Conservation (phyloP, 805 yeast species). For the Metschnikowia peoriensis region DNA sequence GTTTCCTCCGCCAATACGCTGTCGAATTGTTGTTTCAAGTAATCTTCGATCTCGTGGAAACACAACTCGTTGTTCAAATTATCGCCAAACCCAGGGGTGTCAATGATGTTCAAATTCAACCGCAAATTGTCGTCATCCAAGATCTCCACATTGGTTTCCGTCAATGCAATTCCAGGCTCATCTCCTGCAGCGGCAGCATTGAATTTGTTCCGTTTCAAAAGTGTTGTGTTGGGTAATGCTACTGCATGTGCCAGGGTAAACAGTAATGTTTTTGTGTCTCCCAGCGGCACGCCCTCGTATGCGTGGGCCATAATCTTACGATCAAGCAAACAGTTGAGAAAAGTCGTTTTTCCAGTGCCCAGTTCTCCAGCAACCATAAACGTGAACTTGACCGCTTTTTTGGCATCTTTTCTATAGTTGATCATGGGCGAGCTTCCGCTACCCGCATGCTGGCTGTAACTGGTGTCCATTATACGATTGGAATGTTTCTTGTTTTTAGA, state of each 20-base stretch:
- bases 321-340: conserved; percentile 65
- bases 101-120: conserved; percentile 57
- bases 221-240: conserved; percentile 51
- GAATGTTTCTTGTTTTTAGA: not conserved
- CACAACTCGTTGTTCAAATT: conserved; percentile 69
- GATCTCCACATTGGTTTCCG: conserved; percentile 61
- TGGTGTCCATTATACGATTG: conserved; percentile 16
- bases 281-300: conserved; percentile 34
- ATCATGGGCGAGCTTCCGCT: conserved; percentile 40
- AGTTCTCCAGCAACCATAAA: conserved; percentile 70
- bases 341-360: conserved; percentile 78
- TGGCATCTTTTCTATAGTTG: conserved; percentile 62
- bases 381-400: conserved; percentile 71
- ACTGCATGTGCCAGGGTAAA: conserved; percentile 59
- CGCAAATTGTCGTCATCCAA: conserved; percentile 58
- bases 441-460: conserved; percentile 29
- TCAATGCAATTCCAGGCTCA: conserved; percentile 76
- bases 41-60: conserved; percentile 61
- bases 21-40: conserved; percentile 75
- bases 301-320: conserved; percentile 61
- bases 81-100: conserved; percentile 79
- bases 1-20: conserved; percentile 83
- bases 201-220: conserved; percentile 55
- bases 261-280: conserved; percentile 50
- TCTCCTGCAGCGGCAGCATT: conserved; percentile 57